Evolutionary conservation across 495 filamentous ascomycete genomes (phyloP).

Genomic region (Jackrogersella minutella): DNA sequence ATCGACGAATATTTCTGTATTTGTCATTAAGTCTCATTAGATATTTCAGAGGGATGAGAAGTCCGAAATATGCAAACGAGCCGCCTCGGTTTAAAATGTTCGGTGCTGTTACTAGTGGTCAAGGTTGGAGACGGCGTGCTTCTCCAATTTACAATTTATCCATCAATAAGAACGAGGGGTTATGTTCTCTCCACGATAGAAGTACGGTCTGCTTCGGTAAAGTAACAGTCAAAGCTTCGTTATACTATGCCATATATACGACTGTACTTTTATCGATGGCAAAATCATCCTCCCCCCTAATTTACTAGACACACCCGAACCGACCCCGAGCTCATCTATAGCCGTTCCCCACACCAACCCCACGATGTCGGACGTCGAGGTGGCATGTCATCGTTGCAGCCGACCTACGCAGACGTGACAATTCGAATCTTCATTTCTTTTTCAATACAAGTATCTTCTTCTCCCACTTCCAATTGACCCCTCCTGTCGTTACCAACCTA

Average conservation of each 20-base stretch:
- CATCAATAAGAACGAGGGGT: constrained; percentile 29
- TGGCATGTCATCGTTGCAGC: not conserved
- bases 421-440: constrained; percentile 7
- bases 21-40: too few species aligned
- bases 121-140: constrained; percentile 14
- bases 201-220: not conserved
- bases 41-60: not conserved
- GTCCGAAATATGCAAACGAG: not conserved
- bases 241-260: not conserved
- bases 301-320: constrained; percentile 8
- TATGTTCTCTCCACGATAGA: constrained; percentile 15
- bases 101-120: not conserved
- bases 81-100: not conserved
- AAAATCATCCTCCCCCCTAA: constrained; percentile 7
- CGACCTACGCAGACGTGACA: not conserved
- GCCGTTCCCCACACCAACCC: constrained; percentile 30
- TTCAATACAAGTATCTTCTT: not conserved
- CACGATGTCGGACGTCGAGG: constrained; percentile 36
- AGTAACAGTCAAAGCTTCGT: not conserved
- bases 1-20: too few species aligned
- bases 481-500: not conserved
- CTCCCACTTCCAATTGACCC: not conserved
- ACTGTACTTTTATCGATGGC: constrained; percentile 13
- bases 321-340: constrained; percentile 29
- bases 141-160: constrained; percentile 38